These are phyloP conservation scores for Cladosporium sp. DNA, from an alignment of 2,329 filamentous ascomycete genomes.

Conservation along the genomic window DNA sequence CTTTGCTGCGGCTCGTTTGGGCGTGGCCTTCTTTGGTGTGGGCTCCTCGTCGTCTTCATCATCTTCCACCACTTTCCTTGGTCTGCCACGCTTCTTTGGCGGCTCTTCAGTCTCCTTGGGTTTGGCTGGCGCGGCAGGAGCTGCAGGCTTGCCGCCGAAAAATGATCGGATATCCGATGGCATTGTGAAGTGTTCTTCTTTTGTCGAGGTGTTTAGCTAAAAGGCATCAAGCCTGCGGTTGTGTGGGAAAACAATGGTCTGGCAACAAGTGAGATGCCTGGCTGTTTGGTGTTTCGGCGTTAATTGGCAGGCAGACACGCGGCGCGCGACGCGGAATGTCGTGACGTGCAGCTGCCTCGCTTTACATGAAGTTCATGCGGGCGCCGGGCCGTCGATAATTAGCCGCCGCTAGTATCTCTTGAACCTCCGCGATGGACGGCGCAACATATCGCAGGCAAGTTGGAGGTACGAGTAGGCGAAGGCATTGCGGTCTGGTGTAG, in stretches of 20 bases:
- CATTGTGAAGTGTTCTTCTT: conserved; percentile 53
- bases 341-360: conserved; percentile 12
- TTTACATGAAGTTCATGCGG: neutral
- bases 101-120: conserved; percentile 24
- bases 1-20: conserved; percentile 56
- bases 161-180: conserved; percentile 85
- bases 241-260: neutral
- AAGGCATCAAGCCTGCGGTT: neutral
- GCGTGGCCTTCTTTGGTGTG: conserved; percentile 33
- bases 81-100: conserved; percentile 49
- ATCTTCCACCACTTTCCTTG: conserved; percentile 72
- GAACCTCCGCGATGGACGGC: conserved; percentile 13
- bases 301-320: conserved; percentile 15
- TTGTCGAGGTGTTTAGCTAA: neutral
- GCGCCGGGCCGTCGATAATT: neutral
- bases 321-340: conserved; percentile 4
- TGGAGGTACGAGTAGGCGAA: neutral
- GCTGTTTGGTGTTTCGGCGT: conserved; percentile 1
- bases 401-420: conserved; percentile 1
- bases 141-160: conserved; percentile 74
- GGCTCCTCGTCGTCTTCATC: conserved; percentile 68
- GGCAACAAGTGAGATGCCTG: neutral
- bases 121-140: conserved; percentile 45
- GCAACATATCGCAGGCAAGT: conserved; percentile 4
- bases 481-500: neutral